These are phyloP conservation scores for Nicotiana otophora DNA, from an alignment of 257 asterid genomes.

Conservation along the genomic window DNA sequence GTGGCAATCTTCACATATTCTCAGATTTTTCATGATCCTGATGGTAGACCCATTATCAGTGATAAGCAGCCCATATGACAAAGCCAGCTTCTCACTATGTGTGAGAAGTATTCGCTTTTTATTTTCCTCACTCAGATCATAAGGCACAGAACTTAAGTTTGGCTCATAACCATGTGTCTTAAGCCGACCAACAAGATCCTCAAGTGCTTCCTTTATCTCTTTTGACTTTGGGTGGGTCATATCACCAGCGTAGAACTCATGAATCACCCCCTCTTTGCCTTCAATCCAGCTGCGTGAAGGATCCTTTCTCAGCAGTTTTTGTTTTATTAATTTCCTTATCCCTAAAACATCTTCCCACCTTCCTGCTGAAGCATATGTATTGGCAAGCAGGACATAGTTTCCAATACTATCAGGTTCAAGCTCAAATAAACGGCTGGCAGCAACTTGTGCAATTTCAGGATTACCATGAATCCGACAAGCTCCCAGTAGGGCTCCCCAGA, in stretches of 20 bases:
- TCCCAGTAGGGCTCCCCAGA: constrained; percentile 91
- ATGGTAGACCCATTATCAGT: constrained; percentile 27
- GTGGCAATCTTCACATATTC: constrained; percentile 90
- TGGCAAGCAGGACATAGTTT: constrained; percentile 64
- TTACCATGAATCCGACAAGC: constrained; percentile 53
- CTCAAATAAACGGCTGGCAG: constrained; percentile 51
- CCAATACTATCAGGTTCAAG: constrained; percentile 68
- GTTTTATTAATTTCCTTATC: constrained; percentile 45
- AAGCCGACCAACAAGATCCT: constrained; percentile 28
- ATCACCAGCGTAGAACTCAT: constrained; percentile 68
- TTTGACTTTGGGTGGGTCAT: constrained; percentile 39
- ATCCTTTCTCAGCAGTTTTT: constrained; percentile 45
- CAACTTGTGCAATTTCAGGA: constrained; percentile 68
- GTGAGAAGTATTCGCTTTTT: constrained; percentile 50
- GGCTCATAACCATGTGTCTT: constrained; percentile 51
- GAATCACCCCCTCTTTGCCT: constrained; percentile 60
- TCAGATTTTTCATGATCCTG: constrained; percentile 68
- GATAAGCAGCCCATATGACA: constrained; percentile 48
- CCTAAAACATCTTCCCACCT: constrained; percentile 64
- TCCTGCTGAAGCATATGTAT: constrained; percentile 59
- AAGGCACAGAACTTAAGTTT: constrained; percentile 40
- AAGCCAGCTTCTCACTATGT: constrained; percentile 77
- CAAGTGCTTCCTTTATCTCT: constrained; percentile 39
- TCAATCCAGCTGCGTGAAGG: constrained; percentile 76
- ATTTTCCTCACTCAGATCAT: constrained; percentile 61